Evolutionary conservation across 495 filamentous ascomycete genomes (phyloP), one percentile per base, ranked within the genome.

Genomic region (Acidomyces sp.): DNA sequence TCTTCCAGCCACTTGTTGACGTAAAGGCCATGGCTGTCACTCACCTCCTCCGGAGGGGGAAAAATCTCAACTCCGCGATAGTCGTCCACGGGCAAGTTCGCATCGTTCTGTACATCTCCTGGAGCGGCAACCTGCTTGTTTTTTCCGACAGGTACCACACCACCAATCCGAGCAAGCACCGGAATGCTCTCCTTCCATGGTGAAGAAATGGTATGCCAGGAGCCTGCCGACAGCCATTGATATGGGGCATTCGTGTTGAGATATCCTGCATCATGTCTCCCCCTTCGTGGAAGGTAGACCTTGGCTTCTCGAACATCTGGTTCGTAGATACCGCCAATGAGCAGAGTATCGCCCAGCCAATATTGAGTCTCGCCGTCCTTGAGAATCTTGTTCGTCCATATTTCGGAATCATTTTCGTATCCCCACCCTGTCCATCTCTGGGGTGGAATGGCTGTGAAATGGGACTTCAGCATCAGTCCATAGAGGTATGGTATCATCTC

Each of bases 361-460:
- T 75, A 82, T 49, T 82, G 75, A 20, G 69, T 68, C 26, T 80
- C 77, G 11, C 75, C 74, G 2, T 55, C 44, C 10, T 62, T 59
- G 37, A 73, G 59, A 3, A 66, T 35, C 40, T 66, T 63, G 21
- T 51, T 59, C 4, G 54, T 69, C 77, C 77, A 80, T 2, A 80
- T 70, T 41, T 68, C 69, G 0, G 70, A 62, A 43, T 82, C 77
- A 11, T 55, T 57, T 54, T 80, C 76, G 49, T 74, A 78, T 18
- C 76, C 74, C 74, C 74, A 78, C 10, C 77, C 77, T 2, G 70
- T 66, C 77, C 77, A 82, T 41, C 76, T 64, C 48, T 80, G 77
- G 6, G 73, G 69, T 13, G 77, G 72, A 1, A 65, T 53, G 10
- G 78, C 77, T 4, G 54, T 60, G 31, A 63, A 55, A 52, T 78